Evolutionary conservation across 2,329 filamentous ascomycete species (phyloP), one percentile per base, ranked within the genome.

Genomic region (Knoxdaviesia capensis): DNA sequence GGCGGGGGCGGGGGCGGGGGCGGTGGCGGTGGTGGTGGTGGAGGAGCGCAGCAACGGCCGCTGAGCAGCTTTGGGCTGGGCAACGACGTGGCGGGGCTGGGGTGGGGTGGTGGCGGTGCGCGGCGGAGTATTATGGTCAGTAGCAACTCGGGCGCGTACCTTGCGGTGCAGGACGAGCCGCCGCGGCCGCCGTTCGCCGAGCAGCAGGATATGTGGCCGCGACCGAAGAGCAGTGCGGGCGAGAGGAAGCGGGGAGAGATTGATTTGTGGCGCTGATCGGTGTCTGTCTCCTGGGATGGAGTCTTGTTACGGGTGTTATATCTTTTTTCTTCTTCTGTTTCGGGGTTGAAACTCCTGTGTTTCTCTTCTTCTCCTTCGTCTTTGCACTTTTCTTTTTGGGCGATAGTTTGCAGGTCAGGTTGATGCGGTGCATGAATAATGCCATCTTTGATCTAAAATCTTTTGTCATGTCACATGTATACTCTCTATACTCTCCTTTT

Each of bases 41-140:
- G 35, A 8, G 39, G 43, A 8, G 36, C 39, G 31, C 42, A 44
- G 33, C 50, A 52, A 8, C 63, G 69, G 34, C 69, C 69, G 32
- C 55, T 65, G 43, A 74, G 70, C 54, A 69, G 64, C 51, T 75
- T 73, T 52, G 71, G 71, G 9, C 60, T 75, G 34, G 64, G 62
- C n/a, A 60, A 66, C 10, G 70, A 73, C 46, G 55, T 69, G 20
- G 54, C 62, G 3, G 59, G 62, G 3, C 50, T 57, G 39, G 65
- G 65, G 5, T 73, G 69, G 66, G 64, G 68, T 43, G 56, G 58
- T 5, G 63, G 65, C 3, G 69, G 68, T 6, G 65, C 68, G 9
- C 58, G 71, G 43, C 62, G 64, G 48, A 74, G 71, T 44, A 57
- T 74, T 43, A 60, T 75, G 48, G 56, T 73, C 36, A 66, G 64